Percentiles rank a stretch among this genome's conserved stretches.
Evolutionary conservation across 73 alveolate genomes (phyloP).

Genomic region (Diophrys appendiculata): DNA sequence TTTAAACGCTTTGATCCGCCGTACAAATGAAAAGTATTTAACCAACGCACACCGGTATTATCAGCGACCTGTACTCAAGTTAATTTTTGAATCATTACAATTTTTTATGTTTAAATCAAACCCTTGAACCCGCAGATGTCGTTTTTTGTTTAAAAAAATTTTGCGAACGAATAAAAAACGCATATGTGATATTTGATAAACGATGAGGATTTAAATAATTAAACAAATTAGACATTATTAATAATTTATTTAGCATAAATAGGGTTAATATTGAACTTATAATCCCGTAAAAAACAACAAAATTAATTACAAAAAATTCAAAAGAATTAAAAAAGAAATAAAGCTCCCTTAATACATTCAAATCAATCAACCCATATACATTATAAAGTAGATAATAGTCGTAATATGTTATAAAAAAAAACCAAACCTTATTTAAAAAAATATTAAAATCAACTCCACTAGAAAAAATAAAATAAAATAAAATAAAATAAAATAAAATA

Average conservation of each 20-base stretch:
- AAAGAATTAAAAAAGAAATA: too few species aligned
- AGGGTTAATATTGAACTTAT: background rate
- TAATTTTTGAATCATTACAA: background rate
- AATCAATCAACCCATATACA: too few species aligned
- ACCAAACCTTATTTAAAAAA: too few species aligned
- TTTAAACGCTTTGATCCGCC: background rate
- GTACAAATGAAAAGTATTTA: background rate
- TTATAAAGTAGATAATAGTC: too few species aligned
- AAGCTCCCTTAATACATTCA: too few species aligned
- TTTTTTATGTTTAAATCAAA: background rate
- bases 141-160: background rate
- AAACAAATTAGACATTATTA: background rate
- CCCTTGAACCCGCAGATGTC: slow-evolving; percentile 2
- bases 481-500: too few species aligned
- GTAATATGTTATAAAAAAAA: too few species aligned
- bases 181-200: background rate
- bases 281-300: background rate
- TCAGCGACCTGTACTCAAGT: background rate
- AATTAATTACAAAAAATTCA: background rate
- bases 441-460: too few species aligned
- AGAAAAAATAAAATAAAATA: too few species aligned
- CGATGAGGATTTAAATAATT: background rate
- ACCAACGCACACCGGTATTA: background rate
- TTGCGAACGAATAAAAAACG: background rate
- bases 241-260: background rate